These are phyloP conservation scores for Gastrodia elata DNA, from an alignment of 106 monocot species.

Conservation along the genomic window DNA sequence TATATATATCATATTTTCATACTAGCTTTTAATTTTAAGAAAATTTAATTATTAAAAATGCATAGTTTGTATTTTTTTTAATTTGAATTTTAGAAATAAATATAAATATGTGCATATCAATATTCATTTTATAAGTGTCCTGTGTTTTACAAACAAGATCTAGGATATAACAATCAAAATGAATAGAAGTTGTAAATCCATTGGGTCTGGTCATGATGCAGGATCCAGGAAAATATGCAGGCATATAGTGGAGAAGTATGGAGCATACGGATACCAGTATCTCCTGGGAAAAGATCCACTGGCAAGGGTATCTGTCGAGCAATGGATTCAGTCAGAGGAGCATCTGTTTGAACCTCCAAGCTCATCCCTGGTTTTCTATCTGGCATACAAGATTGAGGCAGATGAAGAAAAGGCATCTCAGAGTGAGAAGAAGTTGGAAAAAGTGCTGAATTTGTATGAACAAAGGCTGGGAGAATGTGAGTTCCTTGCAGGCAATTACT, in stretches of 20 bases:
- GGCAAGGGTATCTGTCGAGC: constrained; percentile 49
- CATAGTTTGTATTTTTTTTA: too few species aligned
- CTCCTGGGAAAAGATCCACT: constrained; percentile 48
- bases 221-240: constrained; percentile 65
- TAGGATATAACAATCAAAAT: too few species aligned
- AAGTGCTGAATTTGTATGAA: constrained; percentile 61
- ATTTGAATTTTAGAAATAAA: too few species aligned
- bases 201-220: constrained; percentile 10
- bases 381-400: constrained; percentile 23
- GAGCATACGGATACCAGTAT: constrained; percentile 32
- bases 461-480: constrained; percentile 36
- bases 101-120: too few species aligned
- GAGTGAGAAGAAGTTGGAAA: constrained; percentile 30
- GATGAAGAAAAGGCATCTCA: constrained; percentile 13
- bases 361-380: constrained; percentile 37
- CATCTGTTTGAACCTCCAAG: constrained; percentile 57
- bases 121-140: too few species aligned
- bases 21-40: too few species aligned
- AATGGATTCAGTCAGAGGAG: constrained; percentile 67
- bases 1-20: too few species aligned
- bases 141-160: too few species aligned
- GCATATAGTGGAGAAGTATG: constrained; percentile 38
- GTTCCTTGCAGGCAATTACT: constrained; percentile 52
- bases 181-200: too few species aligned
- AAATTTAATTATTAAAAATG: too few species aligned